Percentiles rank a stretch among this genome's conserved stretches.
Conservation (phyloP, 2,329 filamentous ascomycete genomes). For the Apiospora aurea region DNA sequence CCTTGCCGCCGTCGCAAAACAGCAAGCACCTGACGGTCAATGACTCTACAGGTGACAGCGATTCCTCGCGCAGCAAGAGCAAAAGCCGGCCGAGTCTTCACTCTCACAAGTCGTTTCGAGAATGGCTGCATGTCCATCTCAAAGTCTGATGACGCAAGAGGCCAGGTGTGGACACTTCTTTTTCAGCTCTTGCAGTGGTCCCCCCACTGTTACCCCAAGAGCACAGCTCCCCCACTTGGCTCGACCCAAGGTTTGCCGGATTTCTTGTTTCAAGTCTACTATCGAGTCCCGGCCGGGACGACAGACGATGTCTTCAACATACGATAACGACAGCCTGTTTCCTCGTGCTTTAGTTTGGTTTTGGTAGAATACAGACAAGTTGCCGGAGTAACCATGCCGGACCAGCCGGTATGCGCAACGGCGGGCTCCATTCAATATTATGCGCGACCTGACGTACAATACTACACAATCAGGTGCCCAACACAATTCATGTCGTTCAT, state of each 20-base stretch:
- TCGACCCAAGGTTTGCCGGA: neutral
- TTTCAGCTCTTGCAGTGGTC: neutral
- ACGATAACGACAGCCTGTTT: neutral
- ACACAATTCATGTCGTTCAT: neutral
- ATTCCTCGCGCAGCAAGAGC: neutral
- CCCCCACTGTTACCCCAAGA: conserved; percentile 17
- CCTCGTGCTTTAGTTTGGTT: neutral
- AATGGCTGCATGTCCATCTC: conserved; percentile 5
- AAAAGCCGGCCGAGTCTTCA: neutral
- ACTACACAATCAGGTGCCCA: neutral
- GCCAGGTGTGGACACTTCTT: neutral
- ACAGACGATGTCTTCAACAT: neutral
- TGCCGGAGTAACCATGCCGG: neutral
- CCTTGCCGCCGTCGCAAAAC: neutral
- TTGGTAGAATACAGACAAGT: neutral
- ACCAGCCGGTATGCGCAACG: neutral
- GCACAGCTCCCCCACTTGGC: conserved; percentile 3
- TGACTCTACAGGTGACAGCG: neutral
- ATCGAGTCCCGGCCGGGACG: neutral
- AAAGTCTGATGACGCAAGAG: neutral
- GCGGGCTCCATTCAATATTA: neutral
- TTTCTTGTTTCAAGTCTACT: neutral
- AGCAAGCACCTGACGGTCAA: neutral
- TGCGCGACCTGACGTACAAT: neutral
- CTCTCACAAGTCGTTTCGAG: neutral